Conservation (phyloP, 2,329 filamentous ascomycete genomes). For the Cercospora sp. region DNA sequence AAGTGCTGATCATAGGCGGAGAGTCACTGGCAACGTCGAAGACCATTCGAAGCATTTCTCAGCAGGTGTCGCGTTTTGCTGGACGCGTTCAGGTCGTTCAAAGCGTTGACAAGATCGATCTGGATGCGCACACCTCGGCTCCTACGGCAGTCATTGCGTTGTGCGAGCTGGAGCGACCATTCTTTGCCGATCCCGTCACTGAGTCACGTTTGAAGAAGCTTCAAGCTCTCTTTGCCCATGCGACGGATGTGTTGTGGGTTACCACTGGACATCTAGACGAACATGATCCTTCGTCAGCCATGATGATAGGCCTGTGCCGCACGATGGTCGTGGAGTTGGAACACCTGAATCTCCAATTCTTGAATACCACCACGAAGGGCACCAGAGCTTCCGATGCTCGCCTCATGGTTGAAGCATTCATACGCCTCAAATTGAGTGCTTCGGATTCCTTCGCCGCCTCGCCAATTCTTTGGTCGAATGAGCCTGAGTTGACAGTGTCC, state of each 20-base stretch:
- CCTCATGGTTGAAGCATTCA: slow-evolving; percentile 21
- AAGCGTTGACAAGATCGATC: slow-evolving; percentile 20
- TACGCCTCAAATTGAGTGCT: slow-evolving; percentile 18
- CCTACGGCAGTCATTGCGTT: slow-evolving; percentile 24
- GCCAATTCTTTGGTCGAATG: slow-evolving; percentile 23
- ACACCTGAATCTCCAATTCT: slow-evolving; percentile 24
- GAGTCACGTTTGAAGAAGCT: slow-evolving; percentile 20
- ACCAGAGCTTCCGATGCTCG: slow-evolving; percentile 13
- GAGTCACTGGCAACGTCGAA: slow-evolving; percentile 20
- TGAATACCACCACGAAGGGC: slow-evolving; percentile 19
- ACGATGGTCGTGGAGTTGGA: slow-evolving; percentile 23
- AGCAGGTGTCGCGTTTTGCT: slow-evolving; percentile 20
- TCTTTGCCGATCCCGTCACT: slow-evolving; percentile 20
- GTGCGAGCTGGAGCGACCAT: slow-evolving; percentile 24
- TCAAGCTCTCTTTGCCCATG: slow-evolving; percentile 19
- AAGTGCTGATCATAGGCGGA: slow-evolving; percentile 27
- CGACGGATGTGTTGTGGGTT: slow-evolving; percentile 23
- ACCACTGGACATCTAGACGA: slow-evolving; percentile 21
- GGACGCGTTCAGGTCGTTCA: slow-evolving; percentile 23
- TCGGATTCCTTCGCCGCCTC: slow-evolving; percentile 15
- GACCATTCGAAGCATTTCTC: slow-evolving; percentile 19
- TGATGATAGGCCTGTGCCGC: slow-evolving; percentile 27
- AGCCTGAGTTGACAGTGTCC: slow-evolving; percentile 28
- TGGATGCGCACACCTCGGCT: slow-evolving; percentile 7
- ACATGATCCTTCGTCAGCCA: slow-evolving; percentile 18